Base-by-base conservation (phyloP, 2,329 filamentous ascomycete species). In the Chrysosporium queenslandicum region DNA sequence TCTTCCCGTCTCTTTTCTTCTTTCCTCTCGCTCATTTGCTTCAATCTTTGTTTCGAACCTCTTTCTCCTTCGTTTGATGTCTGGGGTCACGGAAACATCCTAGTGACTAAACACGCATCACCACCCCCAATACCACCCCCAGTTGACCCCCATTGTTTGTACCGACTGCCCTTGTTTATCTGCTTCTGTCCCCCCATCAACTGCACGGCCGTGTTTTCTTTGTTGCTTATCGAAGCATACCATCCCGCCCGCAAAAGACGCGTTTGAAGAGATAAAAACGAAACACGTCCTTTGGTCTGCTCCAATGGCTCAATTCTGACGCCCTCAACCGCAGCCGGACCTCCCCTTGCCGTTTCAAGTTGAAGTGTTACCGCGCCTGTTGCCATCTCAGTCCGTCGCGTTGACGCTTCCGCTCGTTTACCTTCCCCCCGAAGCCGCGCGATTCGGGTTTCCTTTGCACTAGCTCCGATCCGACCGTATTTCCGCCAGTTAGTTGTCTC, bases 391-490 rank as follows among this genome's bases (percentile, higher is more conserved):
- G 6, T 21, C 23, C 36, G 21, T 42, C 29, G 39, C 51, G 21
- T 49, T 37, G 36, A 48, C 54, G 42, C 51, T 53, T 51, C 37
- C 54, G 54, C 49, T 53, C 54, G 47, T 53, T 53, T 53, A 42
- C 47, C 8, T 23, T 25, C 20, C 45, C 36, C 43, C 29, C 43
- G 36, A 23, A 21, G 43, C 29, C 30, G 8, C 7, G 25, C 42
- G 12, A 43, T 43, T 23, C n/a, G n/a, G n/a, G 42, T 32, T 40
- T 40, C 14, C 36, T 21, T 41, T 41, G 21, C 30, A 37, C 4
- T 34, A 6, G 21, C 23, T 6, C 5, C 21, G 20, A 36, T 47
- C 21, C 29, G 34, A 36, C 20, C 11, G 20, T 6, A 2, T 16
- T 25, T 29, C 21, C 21, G 14, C 27, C 36, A 16, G 23, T 36